Conservation (phyloP, 257 asterid genomes). For the Nicotiana tabacum region DNA sequence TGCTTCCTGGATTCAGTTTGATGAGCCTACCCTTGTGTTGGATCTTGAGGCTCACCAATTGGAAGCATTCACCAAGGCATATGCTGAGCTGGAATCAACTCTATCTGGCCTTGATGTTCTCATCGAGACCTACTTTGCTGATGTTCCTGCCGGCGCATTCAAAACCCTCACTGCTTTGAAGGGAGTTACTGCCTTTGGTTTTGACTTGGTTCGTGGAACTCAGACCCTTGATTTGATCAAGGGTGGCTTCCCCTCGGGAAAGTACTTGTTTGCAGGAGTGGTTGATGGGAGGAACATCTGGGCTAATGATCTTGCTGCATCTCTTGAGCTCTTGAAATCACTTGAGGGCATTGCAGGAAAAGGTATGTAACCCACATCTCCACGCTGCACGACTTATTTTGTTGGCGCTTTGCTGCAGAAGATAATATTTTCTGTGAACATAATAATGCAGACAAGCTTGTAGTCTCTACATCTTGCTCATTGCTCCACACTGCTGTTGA, state of each 20-base stretch:
- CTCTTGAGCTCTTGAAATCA: constrained; percentile 53
- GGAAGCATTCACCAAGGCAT: constrained; percentile 86
- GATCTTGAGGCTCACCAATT: constrained; percentile 82
- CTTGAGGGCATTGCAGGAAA: constrained; percentile 86
- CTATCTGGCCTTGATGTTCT: constrained; percentile 64
- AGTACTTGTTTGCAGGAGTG: constrained; percentile 86
- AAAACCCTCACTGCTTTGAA: constrained; percentile 66
- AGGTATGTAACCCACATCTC: constrained; percentile 31
- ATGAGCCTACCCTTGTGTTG: constrained; percentile 85
- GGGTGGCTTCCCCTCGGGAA: constrained; percentile 76
- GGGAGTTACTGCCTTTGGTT: constrained; percentile 76
- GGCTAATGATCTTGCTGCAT: constrained; percentile 84
- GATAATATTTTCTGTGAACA: background rate
- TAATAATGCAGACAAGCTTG: constrained; percentile 65
- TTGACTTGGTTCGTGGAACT: constrained; percentile 85
- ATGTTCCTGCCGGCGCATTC: constrained; percentile 72
- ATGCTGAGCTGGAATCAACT: constrained; percentile 64
- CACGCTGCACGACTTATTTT: background rate
- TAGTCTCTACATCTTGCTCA: constrained; percentile 84
- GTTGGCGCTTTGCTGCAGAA: background rate
- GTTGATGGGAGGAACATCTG: constrained; percentile 99
- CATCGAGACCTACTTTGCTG: constrained; percentile 83
- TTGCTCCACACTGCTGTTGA: constrained; percentile 97
- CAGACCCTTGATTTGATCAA: constrained; percentile 75
- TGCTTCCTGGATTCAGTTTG: constrained; percentile 92